These are phyloP conservation scores for Lentinula sp. DNA, from an alignment of 768 basidiomycete species.

Conservation along the genomic window DNA sequence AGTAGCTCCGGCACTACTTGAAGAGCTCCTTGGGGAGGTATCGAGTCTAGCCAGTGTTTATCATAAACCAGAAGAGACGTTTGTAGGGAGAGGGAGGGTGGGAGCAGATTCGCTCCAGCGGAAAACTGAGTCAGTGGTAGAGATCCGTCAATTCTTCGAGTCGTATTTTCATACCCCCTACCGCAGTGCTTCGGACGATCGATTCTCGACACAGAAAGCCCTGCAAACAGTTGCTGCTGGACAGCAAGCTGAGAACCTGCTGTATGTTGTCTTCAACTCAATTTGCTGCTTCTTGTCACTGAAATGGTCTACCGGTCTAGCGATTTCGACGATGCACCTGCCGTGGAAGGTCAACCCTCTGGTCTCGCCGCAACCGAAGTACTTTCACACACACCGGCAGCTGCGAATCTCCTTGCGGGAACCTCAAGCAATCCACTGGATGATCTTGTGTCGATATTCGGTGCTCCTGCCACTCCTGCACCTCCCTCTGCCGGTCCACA, in stretches of 20 bases:
- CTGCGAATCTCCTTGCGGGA: slow-evolving; percentile 67
- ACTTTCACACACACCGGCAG: slow-evolving; percentile 64
- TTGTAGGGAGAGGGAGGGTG: slow-evolving; percentile 87
- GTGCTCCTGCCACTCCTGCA: slow-evolving; percentile 26
- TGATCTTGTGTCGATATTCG: slow-evolving; percentile 89
- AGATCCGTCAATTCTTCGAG: neutral
- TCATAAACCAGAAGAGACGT: slow-evolving; percentile 95
- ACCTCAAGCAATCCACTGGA: slow-evolving; percentile 87
- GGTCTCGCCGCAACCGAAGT: slow-evolving; percentile 76
- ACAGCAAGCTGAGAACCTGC: slow-evolving; percentile 89
- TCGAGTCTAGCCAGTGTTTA: slow-evolving; percentile 91
- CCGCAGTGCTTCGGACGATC: slow-evolving; percentile 58
- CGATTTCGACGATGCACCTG: slow-evolving; percentile 79
- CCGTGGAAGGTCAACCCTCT: slow-evolving; percentile 57
- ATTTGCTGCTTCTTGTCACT: slow-evolving; percentile 3
- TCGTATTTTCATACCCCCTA: neutral
- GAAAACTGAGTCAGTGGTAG: slow-evolving; percentile 48
- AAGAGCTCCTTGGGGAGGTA: slow-evolving; percentile 88
- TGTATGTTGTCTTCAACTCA: slow-evolving; percentile 28
- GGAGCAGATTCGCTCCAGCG: slow-evolving; percentile 74
- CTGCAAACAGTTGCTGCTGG: slow-evolving; percentile 89
- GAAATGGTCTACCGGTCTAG: slow-evolving; percentile 15
- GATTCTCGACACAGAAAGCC: slow-evolving; percentile 70
- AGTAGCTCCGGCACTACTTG: slow-evolving; percentile 78
- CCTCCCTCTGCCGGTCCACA: slow-evolving; percentile 12